phyloP scores from a whole-genome alignment of 306 rosid genomes.

The Elaeagnus macrophylla region DNA sequence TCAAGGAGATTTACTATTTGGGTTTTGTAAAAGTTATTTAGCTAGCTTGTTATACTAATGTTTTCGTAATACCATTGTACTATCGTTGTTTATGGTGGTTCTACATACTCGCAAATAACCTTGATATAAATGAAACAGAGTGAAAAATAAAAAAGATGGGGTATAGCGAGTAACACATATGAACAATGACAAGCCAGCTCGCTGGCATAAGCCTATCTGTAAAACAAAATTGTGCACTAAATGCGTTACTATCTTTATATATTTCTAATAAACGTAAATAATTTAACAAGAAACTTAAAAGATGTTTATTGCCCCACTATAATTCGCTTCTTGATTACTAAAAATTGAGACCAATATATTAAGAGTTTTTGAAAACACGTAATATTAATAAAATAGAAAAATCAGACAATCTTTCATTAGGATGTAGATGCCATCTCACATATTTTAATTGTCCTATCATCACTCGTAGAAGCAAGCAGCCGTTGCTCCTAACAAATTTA shows the following conservation, averaged over 20 bases:
- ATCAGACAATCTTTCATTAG: slow-evolving; percentile 10
- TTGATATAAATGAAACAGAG: too few relatives aligned
- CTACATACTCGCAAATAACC: too few relatives aligned
- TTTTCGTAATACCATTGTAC: too few relatives aligned
- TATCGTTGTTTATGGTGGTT: too few relatives aligned
- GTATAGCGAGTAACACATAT: not conserved
- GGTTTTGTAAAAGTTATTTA: too few relatives aligned
- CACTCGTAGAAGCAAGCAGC: slow-evolving; percentile 76
- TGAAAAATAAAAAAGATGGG: not conserved
- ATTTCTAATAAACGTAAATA: slow-evolving; percentile 8
- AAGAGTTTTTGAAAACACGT: slow-evolving; percentile 21
- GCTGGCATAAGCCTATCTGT: not conserved
- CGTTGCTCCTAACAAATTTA: slow-evolving; percentile 46
- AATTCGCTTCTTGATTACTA: not conserved
- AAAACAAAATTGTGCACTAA: not conserved
- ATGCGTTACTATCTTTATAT: not conserved
- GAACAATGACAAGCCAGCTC: not conserved
- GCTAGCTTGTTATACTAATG: too few relatives aligned
- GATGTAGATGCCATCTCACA: slow-evolving; percentile 65
- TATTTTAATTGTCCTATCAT: slow-evolving; percentile 73
- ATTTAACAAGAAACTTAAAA: slow-evolving; percentile 12
- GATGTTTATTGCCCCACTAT: not conserved
- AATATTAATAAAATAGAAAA: slow-evolving; percentile 19
- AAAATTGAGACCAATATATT: slow-evolving; percentile 8
- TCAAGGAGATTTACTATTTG: too few relatives aligned